A percentile compares a stretch with the other conserved stretches of the same genome.
Evolutionary conservation across 73 alveolate genomes (phyloP).

Genomic region (Urostyla sp.): DNA sequence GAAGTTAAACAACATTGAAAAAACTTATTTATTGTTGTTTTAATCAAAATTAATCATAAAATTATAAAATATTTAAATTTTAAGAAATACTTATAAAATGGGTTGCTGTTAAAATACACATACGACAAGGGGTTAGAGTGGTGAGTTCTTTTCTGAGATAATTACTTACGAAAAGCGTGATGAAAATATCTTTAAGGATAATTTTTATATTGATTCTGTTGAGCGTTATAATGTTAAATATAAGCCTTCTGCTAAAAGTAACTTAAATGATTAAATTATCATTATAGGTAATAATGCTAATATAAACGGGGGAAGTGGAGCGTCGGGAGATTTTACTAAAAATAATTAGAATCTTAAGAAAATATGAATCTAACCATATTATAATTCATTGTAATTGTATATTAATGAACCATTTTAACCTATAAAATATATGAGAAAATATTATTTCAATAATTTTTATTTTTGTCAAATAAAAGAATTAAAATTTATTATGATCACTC

Average conservation of each 20-base stretch:
- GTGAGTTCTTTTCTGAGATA: conserved; percentile 46
- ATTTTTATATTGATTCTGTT: conserved; percentile 43
- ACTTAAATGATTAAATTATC: neutral
- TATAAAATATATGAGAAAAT: too few relatives aligned
- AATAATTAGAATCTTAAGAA: neutral
- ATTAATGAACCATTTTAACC: too few relatives aligned
- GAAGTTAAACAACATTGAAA: neutral
- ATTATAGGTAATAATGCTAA: conserved; percentile 15
- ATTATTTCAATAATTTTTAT: too few relatives aligned
- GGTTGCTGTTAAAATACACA: conserved; percentile 53
- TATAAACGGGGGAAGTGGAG: conserved; percentile 46
- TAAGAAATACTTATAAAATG: conserved; percentile 25
- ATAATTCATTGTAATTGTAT: too few relatives aligned
- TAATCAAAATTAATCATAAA: neutral
- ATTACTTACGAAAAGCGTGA: conserved; percentile 43
- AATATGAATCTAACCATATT: too few relatives aligned
- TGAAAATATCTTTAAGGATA: conserved; percentile 47
- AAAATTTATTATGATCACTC: too few relatives aligned
- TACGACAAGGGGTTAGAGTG: conserved; percentile 6
- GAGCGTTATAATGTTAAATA: conserved; percentile 50
- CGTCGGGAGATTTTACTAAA: neutral
- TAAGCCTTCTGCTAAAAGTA: conserved; percentile 50
- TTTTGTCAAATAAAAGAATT: too few relatives aligned
- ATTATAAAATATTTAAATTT: neutral
- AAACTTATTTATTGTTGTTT: neutral